Percentiles rank a stretch among this genome's conserved stretches.
Evolutionary conservation across 768 basidiomycete genomes (phyloP).

Genomic region (Xerocomellus amylosporus): DNA sequence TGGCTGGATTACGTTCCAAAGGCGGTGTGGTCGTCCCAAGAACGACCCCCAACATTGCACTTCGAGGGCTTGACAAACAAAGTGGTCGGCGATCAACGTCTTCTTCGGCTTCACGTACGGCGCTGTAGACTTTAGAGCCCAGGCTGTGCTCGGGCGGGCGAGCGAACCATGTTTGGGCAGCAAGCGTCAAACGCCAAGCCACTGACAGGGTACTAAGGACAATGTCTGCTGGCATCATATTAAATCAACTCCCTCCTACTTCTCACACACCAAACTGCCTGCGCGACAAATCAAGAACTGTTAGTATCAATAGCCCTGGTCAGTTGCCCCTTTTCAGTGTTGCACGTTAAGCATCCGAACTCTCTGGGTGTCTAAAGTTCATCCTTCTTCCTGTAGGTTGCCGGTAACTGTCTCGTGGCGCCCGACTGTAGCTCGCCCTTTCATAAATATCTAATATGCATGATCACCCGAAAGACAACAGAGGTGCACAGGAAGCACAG

Average conservation of each 20-base stretch:
- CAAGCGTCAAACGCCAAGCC: neutral
- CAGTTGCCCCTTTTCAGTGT: slow-evolving; percentile 1
- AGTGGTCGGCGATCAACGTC: neutral
- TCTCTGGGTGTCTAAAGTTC: neutral
- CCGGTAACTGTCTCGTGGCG: neutral
- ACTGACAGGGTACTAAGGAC: neutral
- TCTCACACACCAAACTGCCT: neutral
- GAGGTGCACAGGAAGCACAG: neutral
- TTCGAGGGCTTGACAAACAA: neutral
- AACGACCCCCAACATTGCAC: neutral
- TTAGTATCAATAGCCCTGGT: slow-evolving; percentile 1
- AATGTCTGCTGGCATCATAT: neutral
- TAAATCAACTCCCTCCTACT: neutral
- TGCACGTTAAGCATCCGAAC: neutral
- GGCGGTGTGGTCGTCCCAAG: neutral
- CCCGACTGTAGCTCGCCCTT: neutral
- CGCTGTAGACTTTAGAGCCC: too few species aligned
- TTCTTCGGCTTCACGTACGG: neutral
- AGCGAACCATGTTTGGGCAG: slow-evolving; percentile 9
- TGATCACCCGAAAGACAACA: neutral
- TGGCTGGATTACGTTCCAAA: neutral
- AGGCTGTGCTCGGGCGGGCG: neutral
- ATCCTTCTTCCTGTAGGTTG: neutral
- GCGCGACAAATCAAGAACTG: slow-evolving; percentile 1
- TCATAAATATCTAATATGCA: neutral